Evolutionary conservation across 1,284 basidiomycete genomes (phyloP).

Genomic region (Mycena sp.): DNA sequence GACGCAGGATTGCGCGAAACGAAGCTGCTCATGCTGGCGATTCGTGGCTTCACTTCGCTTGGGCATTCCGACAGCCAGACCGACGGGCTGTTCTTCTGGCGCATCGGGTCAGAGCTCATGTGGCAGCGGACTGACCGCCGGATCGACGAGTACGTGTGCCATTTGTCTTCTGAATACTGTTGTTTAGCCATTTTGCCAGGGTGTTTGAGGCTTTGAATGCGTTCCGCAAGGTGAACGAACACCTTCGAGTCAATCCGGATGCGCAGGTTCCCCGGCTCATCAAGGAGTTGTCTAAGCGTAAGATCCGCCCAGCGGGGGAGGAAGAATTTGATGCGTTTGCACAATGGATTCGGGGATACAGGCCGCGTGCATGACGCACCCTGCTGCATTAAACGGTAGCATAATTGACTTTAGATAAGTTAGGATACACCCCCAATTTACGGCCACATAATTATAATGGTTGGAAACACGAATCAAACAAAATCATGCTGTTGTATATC

Average conservation of each 20-base stretch:
- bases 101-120: constrained; percentile 24
- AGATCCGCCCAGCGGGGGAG: constrained; percentile 14
- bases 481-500: too few relatives aligned
- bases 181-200: not conserved
- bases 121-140: constrained; percentile 33
- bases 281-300: constrained; percentile 20
- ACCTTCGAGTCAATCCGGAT: not conserved
- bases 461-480: too few relatives aligned
- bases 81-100: constrained; percentile 25
- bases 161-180: not conserved
- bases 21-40: not conserved
- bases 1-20: constrained; percentile 1
- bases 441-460: too few relatives aligned
- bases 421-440: too few relatives aligned
- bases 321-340: constrained; percentile 31
- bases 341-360: too few relatives aligned
- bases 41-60: not conserved
- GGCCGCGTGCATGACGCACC: too few relatives aligned
- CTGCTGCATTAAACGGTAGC: too few relatives aligned
- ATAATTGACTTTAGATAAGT: too few relatives aligned
- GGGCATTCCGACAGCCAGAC: not conserved
- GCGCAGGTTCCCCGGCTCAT: not conserved
- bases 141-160: constrained; percentile 30
- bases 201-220: constrained; percentile 29
- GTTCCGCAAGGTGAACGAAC: constrained; percentile 28